These are phyloP conservation scores for Penicillium sp. DNA, from an alignment of 2,329 filamentous ascomycete species.

Conservation along the genomic window DNA sequence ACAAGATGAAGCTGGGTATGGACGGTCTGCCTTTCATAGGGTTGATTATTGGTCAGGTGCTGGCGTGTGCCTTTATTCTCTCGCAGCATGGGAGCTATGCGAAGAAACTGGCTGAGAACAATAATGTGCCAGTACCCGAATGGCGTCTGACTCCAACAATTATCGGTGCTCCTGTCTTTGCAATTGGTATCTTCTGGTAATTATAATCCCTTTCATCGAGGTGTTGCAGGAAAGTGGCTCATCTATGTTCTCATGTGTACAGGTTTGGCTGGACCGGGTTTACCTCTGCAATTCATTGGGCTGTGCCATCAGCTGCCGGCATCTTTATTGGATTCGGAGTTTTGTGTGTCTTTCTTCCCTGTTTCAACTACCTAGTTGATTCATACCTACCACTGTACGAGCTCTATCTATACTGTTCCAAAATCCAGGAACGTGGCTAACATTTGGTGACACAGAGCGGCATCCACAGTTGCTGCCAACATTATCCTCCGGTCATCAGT, in stretches of 20 bases:
- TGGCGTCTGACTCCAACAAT: slow-evolving; percentile 28
- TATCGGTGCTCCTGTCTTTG: slow-evolving; percentile 31
- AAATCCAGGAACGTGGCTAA: background rate
- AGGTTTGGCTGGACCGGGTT: slow-evolving; percentile 34
- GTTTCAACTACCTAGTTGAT: slow-evolving; percentile 37
- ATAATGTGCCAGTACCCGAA: slow-evolving; percentile 24
- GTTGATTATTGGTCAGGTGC: slow-evolving; percentile 24
- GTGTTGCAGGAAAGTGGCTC: background rate
- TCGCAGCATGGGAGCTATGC: slow-evolving; percentile 25
- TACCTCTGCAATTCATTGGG: slow-evolving; percentile 27
- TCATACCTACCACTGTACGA: slow-evolving; percentile 38
- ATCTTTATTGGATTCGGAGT: slow-evolving; percentile 30
- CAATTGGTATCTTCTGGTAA: slow-evolving; percentile 36
- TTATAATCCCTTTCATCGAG: background rate
- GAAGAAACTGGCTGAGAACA: slow-evolving; percentile 23
- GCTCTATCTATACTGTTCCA: background rate
- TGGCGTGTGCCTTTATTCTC: slow-evolving; percentile 24
- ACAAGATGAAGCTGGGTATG: slow-evolving; percentile 30
- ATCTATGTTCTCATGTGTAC: background rate
- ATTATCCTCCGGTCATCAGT: slow-evolving; percentile 33
- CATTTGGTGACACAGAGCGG: slow-evolving; percentile 22
- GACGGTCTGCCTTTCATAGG: slow-evolving; percentile 33
- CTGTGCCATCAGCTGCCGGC: slow-evolving; percentile 21
- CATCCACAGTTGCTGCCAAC: slow-evolving; percentile 36
- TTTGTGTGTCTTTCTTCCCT: slow-evolving; percentile 29